Percentiles rank a stretch among this genome's conserved stretches.
Evolutionary conservation across 2,329 filamentous ascomycete species (phyloP).

Genomic region (Trichoderma sp.): DNA sequence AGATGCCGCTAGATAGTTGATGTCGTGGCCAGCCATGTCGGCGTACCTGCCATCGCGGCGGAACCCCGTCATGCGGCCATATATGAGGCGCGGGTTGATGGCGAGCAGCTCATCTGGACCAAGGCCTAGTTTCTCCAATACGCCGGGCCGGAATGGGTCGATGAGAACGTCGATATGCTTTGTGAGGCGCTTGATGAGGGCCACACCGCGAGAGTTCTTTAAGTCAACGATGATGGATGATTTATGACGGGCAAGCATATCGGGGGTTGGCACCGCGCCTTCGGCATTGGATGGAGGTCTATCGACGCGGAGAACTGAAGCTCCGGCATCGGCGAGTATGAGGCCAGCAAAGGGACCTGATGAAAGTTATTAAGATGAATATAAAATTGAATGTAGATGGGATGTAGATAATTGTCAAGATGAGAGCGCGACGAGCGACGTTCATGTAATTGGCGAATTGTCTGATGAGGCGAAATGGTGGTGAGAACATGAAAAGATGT

Average conservation of each 20-base stretch:
- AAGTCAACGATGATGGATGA: slow-evolving; percentile 77
- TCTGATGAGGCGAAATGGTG: background rate
- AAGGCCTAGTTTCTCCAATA: slow-evolving; percentile 80
- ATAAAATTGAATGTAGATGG: background rate
- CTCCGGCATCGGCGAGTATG: slow-evolving; percentile 85
- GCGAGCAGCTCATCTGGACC: slow-evolving; percentile 65
- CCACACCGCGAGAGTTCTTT: slow-evolving; percentile 62
- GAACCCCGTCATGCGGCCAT: slow-evolving; percentile 88
- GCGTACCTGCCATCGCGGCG: slow-evolving; percentile 81
- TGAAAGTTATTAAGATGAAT: background rate
- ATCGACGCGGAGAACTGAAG: slow-evolving; percentile 84
- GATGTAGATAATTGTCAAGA: background rate
- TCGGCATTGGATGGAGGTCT: slow-evolving; percentile 52
- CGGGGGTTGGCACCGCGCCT: slow-evolving; percentile 50
- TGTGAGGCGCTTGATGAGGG: slow-evolving; percentile 63
- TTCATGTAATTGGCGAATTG: background rate
- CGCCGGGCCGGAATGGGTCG: slow-evolving; percentile 89
- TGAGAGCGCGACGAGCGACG: background rate
- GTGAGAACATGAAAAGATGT: background rate
- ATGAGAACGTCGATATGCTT: slow-evolving; percentile 81
- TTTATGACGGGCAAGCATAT: slow-evolving; percentile 80
- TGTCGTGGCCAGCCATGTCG: slow-evolving; percentile 90
- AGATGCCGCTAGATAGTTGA: slow-evolving; percentile 90
- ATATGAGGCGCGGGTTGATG: slow-evolving; percentile 72
- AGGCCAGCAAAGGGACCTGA: slow-evolving; percentile 84